A percentile compares a stretch with the other conserved stretches of the same genome.
Conservation (phyloP, 768 basidiomycete species). For the Lentinula raphanica region DNA sequence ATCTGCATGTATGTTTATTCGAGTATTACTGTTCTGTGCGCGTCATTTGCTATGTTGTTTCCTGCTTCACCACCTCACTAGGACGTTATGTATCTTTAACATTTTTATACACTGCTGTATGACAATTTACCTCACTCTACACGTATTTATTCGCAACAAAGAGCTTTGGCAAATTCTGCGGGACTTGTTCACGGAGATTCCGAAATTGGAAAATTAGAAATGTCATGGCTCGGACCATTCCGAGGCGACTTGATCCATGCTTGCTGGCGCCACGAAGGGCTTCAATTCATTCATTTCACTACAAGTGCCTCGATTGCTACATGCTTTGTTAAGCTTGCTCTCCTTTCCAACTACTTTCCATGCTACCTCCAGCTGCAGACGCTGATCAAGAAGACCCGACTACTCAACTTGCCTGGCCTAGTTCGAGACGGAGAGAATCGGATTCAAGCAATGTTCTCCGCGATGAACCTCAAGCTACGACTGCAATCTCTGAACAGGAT, state of each 20-base stretch:
- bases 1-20: conserved; percentile 16
- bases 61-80: background rate
- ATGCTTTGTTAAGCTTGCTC: conserved; percentile 3
- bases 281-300: background rate
- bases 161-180: background rate
- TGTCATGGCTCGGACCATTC: background rate
- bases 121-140: conserved; percentile 1
- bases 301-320: background rate
- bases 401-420: conserved; percentile 75
- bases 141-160: background rate
- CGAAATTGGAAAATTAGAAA: background rate
- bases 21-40: conserved; percentile 4
- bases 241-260: background rate
- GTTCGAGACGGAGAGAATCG: conserved; percentile 28
- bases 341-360: conserved; percentile 22
- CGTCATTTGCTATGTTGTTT: conserved; percentile 10
- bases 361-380: conserved; percentile 56
- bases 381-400: conserved; percentile 70
- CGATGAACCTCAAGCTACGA: background rate
- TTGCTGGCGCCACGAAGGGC: background rate
- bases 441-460: background rate
- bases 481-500: conserved; percentile 16
- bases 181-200: background rate
- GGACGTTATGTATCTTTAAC: conserved; percentile 4
- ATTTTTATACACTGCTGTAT: background rate